Base-by-base conservation (phyloP, 2,329 filamentous ascomycete species). In the Apiospora marii region DNA sequence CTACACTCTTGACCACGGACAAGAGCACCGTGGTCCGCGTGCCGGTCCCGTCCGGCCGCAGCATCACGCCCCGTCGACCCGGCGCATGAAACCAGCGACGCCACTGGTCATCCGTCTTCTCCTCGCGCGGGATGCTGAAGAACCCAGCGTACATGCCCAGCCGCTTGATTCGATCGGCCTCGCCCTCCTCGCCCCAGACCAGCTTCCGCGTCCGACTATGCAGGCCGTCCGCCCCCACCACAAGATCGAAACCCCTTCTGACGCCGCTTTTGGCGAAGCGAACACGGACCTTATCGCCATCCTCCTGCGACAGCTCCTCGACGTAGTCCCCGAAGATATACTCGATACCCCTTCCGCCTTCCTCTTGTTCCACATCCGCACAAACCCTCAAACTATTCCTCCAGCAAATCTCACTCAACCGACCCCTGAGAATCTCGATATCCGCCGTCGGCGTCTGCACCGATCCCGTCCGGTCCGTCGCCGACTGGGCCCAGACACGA, bases 151-250 rank as follows among this genome's bases (percentile, higher is more conserved):
- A 75, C 13, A 77, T 71, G 24, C 76, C 78, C 10, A 77, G 68
- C 3, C 70, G 68, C 27, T 73, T 72, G 30, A 76, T 71, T 14
- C 75, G 74, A 53, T 77, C 77, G 1, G 72, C 68, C 3, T 74
- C 73, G 37, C 72, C 73, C 69, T 77, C 72, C 16, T 76, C 70
- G 1, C 78, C 78, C 4, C 84, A 74, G 58, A 85, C 82, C 41
- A 81, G 77, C 67, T 77, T 81, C 41, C 87, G 82, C 22, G 85
- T 84, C 30, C 82, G 82, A 0, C 87, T 90, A 1, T 83, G 81
- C 24, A 87, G 83, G 0, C 89, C 89, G 72, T 91, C 89, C 2
- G 87, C 87, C 4, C 85, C 87, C 58, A 90, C 83, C 0, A 90
- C 76, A 0, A 90, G 75, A 73, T 90, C 88, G 74, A 82, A 90